These are phyloP conservation scores for Euphorbia tirucalli DNA, from an alignment of 345 rosid species.

Conservation along the genomic window DNA sequence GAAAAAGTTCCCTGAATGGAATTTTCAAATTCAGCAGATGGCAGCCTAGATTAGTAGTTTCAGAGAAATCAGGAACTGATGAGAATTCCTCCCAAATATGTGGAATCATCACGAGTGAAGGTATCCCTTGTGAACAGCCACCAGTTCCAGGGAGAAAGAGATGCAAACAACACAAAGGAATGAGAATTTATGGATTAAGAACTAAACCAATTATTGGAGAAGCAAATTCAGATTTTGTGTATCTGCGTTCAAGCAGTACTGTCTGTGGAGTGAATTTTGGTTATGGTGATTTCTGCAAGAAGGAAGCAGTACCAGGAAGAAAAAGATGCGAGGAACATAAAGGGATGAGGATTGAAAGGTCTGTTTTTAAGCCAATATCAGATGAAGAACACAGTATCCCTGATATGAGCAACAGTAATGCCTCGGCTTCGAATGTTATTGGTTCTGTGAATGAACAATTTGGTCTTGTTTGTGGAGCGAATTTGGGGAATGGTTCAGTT, in stretches of 20 bases:
- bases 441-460: slow-evolving; percentile 6
- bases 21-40: slow-evolving; percentile 53
- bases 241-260: slow-evolving; percentile 15
- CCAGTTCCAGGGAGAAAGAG: slow-evolving; percentile 66
- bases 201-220: background rate
- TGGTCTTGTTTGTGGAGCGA: slow-evolving; percentile 44
- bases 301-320: slow-evolving; percentile 48
- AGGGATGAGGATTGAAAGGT: slow-evolving; percentile 53
- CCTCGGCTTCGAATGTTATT: background rate
- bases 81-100: slow-evolving; percentile 36
- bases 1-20: slow-evolving; percentile 29
- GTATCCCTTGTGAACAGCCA: slow-evolving; percentile 40
- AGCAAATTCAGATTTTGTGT: slow-evolving; percentile 6
- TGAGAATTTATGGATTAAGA: slow-evolving; percentile 32
- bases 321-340: slow-evolving; percentile 63
- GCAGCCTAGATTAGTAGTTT: slow-evolving; percentile 50
- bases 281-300: slow-evolving; percentile 43
- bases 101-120: slow-evolving; percentile 51
- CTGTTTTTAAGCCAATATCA: slow-evolving; percentile 20
- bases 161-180: slow-evolving; percentile 67
- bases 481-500: slow-evolving; percentile 40
- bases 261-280: slow-evolving; percentile 54
- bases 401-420: background rate
- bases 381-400: slow-evolving; percentile 5
- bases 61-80: slow-evolving; percentile 17